Conservation (phyloP, 2,329 filamentous ascomycete genomes). For the Aureobasidium sp. region DNA sequence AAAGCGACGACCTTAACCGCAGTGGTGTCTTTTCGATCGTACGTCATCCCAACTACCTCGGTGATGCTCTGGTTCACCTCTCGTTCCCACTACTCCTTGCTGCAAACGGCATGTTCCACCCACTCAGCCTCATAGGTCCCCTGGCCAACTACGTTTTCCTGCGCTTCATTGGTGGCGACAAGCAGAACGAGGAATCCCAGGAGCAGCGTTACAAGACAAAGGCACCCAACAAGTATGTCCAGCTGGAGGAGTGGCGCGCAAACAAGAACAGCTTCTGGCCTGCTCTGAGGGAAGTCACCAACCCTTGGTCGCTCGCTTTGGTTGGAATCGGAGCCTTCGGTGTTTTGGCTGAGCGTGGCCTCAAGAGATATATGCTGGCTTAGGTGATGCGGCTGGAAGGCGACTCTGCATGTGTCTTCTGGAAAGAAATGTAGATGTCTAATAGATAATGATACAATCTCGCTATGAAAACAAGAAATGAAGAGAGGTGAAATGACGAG, state of each 20-base stretch:
- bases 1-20: slow-evolving; percentile 37
- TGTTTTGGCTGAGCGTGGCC: slow-evolving; percentile 38
- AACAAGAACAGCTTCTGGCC: slow-evolving; percentile 56
- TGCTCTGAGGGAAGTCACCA: slow-evolving; percentile 38
- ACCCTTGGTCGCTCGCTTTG: slow-evolving; percentile 49
- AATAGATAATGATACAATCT: slow-evolving; percentile 9
- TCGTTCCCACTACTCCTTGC: slow-evolving; percentile 52
- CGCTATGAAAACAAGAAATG: background rate
- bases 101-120: slow-evolving; percentile 46
- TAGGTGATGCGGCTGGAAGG: slow-evolving; percentile 8
- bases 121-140: slow-evolving; percentile 46
- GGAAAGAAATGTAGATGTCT: background rate
- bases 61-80: slow-evolving; percentile 49
- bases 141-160: slow-evolving; percentile 51
- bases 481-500: background rate
- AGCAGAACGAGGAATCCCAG: slow-evolving; percentile 45
- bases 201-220: slow-evolving; percentile 43
- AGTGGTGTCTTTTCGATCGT: slow-evolving; percentile 55
- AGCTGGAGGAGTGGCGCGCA: slow-evolving; percentile 43
- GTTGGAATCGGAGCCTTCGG: slow-evolving; percentile 42
- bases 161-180: slow-evolving; percentile 48
- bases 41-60: slow-evolving; percentile 55
- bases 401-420: background rate
- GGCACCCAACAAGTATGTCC: slow-evolving; percentile 42
- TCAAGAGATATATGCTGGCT: slow-evolving; percentile 19